Evolutionary conservation across 805 yeast species (phyloP).

Genomic region (Starmera dryadoides): DNA sequence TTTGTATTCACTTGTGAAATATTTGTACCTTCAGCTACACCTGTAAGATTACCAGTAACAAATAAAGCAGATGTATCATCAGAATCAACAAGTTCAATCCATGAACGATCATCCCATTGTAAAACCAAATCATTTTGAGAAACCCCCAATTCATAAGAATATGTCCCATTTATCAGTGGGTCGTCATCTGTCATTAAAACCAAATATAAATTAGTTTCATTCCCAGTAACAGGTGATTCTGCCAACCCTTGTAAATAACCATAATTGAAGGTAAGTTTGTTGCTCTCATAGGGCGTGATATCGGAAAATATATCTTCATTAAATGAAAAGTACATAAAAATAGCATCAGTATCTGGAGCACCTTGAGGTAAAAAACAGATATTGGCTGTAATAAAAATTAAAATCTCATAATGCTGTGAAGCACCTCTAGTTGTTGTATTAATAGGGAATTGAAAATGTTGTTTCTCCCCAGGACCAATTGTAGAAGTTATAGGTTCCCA

Average conservation of each 20-base stretch:
- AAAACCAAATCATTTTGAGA: conserved; percentile 56
- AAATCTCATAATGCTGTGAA: conserved; percentile 1
- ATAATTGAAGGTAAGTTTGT: not conserved
- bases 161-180: not conserved
- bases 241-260: conserved; percentile 1
- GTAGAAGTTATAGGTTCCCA: not conserved
- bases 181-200: not conserved
- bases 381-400: not conserved
- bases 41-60: conserved; percentile 46
- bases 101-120: conserved; percentile 58
- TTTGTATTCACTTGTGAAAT: conserved; percentile 3
- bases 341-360: not conserved
- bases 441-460: not conserved
- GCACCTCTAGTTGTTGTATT: conserved; percentile 1
- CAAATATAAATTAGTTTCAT: not conserved
- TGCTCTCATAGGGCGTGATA: not conserved
- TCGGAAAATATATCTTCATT: not conserved
- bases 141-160: conserved; percentile 41
- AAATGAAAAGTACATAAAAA: not conserved
- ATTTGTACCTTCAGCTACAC: conserved; percentile 8
- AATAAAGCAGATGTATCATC: conserved; percentile 64
- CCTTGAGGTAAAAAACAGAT: not conserved
- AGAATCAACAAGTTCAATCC: conserved; percentile 57
- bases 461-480: not conserved
- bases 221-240: not conserved